Evolutionary conservation across 148 eudicot species (phyloP).

Genomic region (Euryodendron excelsum): DNA sequence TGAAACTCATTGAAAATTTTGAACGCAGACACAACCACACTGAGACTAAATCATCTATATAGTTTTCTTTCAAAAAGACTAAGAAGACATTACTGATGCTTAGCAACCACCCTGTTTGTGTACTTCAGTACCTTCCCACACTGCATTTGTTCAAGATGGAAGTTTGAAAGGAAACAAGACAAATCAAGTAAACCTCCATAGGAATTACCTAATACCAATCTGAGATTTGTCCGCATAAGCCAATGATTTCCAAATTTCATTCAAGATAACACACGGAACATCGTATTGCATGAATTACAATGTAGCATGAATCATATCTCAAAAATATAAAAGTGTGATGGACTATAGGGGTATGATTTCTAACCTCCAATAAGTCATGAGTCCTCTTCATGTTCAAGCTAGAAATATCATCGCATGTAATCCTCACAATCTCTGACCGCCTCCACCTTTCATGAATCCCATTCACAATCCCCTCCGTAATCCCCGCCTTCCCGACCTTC

Average conservation of each 20-base stretch:
- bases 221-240: background rate
- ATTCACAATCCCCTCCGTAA: conserved; percentile 89
- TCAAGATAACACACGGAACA: background rate
- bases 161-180: background rate
- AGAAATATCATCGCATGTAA: conserved; percentile 73
- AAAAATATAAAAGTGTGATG: background rate
- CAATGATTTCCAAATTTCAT: background rate
- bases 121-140: too few species aligned
- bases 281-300: background rate
- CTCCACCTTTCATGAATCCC: conserved; percentile 98
- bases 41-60: too few species aligned
- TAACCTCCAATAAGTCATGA: conserved; percentile 89
- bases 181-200: background rate
- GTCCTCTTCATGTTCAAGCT: conserved; percentile 89
- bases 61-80: too few species aligned
- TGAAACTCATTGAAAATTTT: too few species aligned
- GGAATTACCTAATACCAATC: background rate
- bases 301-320: background rate
- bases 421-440: conserved; percentile 65
- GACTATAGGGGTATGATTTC: background rate
- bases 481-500: conserved; percentile 87
- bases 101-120: too few species aligned
- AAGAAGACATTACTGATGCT: too few species aligned
- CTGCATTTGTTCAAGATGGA: background rate
- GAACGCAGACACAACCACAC: too few species aligned